Evolutionary conservation across 257 asterid genomes (phyloP), one percentile per base, ranked within the genome.

Genomic region (Apocynum venetum): DNA sequence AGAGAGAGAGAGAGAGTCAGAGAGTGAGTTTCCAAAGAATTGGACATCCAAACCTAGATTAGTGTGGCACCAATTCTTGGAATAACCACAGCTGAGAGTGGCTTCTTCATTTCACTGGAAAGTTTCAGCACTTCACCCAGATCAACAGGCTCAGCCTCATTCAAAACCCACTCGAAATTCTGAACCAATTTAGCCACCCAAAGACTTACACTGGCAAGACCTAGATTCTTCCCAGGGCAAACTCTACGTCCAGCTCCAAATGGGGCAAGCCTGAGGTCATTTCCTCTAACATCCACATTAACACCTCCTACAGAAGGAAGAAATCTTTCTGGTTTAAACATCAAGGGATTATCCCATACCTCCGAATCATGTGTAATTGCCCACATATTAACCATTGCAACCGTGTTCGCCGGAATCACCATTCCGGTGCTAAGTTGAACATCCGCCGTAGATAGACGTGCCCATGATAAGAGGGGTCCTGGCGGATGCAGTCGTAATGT

Each of bases 381-480:
- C 93, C 93, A 87, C 93, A 87, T 87, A 69, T 89, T 89, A 53
- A 89, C 85, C 91, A 89, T 89, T 2, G 91, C 89, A 0, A 88
- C 87, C 0, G 93, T 89, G 79, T 87, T 80, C 10, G 81, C 74
- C 0, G 91, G 91, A 19, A 89, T 78, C 0, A 89, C 43, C 91
- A 89, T 87, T 55, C 88, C 88, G 40, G 87, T 87, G 82, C 77
- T 80, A 51, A 89, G 90, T 14, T 38, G 78, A 40, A 87, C 89
- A 11, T 89, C 81, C 0, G 82, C 61, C 0, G 86, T 87, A 3
- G 90, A 86, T 14, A 89, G 80, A 5, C 89, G 84, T 43, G 91
- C 82, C 93, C 93, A 89, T 0, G 93, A 81, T 0, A 89, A 76
- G 40, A 87, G 89, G 41, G 93, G 93, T 0, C 93, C 91, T 0